Base-by-base conservation (phyloP, 2,329 filamentous ascomycete species). In the Trichoderma sp. region DNA sequence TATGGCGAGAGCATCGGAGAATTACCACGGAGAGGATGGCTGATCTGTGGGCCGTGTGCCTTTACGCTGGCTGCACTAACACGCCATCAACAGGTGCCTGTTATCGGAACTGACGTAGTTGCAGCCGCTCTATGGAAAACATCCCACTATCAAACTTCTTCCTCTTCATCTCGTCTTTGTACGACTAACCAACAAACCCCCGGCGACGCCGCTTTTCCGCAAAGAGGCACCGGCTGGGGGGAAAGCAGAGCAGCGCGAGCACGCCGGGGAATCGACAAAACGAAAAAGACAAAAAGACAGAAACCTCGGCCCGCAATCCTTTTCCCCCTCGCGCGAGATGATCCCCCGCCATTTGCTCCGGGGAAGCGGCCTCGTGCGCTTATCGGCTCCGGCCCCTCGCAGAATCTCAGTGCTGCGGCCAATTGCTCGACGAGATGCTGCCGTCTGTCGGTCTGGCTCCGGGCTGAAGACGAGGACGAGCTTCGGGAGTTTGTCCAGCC, bases 181-280 rank as follows among this genome's bases (percentile, higher is more conserved):
- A 63, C 59, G 58, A 67, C 5, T 15, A 39, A 57, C 20, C 15
- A 36, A 57, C 23, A n/a, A 68, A 62, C 71, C 70, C 70, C 70
- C 70, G 32, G 70, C 63, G 55, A 71, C 70, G 70, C 70, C 63
- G 28, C 34, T 61, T 66, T 64, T 55, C 39, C 47, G 15, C 32
- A 32, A 53, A 43, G 70, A 71, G 70, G 70, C 70, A 68, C 64
- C 63, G 55, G 39, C 70, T 71, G 70, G 70, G 70, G 70, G 70
- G 61, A 50, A 57, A n/a, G 26, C 30, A n/a, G 39, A 28, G 43
- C 63, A 66, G 30, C 15, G 23, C 9, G n/a, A 9, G 28, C 32
- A 55, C 26, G 17, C 6, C 32, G 15, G 32, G 17, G 58, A 59
- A 32, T 34, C 15, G 28, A 13, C 13, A 13, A 28, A 12, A 34